A percentile compares a stretch with the other conserved stretches of the same genome.
Evolutionary conservation across 2,329 filamentous ascomycete species (phyloP).

Genomic region (Ustulina deusta): DNA sequence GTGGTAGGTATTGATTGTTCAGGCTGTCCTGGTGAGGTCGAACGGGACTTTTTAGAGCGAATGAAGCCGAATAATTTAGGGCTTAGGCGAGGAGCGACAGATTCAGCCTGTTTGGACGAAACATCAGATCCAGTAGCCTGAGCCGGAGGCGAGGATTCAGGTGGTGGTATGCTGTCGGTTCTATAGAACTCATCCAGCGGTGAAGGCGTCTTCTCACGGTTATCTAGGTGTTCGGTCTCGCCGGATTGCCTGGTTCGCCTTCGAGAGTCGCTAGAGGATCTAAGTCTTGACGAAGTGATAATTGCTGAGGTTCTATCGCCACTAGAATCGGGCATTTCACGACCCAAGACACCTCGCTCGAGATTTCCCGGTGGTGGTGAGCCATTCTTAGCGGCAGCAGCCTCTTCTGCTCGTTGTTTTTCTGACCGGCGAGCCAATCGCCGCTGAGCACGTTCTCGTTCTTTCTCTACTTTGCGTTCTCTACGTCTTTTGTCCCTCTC

Average conservation of each 20-base stretch:
- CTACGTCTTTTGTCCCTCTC: conserved; percentile 86
- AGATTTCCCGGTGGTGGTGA: conserved; percentile 67
- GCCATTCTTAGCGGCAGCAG: conserved; percentile 64
- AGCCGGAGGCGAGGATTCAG: conserved; percentile 43
- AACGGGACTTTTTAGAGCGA: conserved; percentile 61
- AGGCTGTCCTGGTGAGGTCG: conserved; percentile 61
- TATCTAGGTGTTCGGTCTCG: conserved; percentile 38
- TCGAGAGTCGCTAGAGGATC: conserved; percentile 56
- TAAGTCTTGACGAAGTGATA: conserved; percentile 68
- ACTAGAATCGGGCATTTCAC: conserved; percentile 67
- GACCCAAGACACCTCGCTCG: conserved; percentile 70
- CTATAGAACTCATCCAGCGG: conserved; percentile 62
- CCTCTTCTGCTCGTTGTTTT: conserved; percentile 70
- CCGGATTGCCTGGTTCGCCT: conserved; percentile 48
- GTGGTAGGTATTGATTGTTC: conserved; percentile 54
- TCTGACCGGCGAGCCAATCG: conserved; percentile 76
- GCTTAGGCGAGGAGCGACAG: conserved; percentile 46
- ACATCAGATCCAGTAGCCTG: conserved; percentile 31
- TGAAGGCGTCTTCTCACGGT: conserved; percentile 42
- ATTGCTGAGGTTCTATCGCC: conserved; percentile 67
- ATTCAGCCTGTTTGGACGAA: conserved; percentile 30
- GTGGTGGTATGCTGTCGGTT: conserved; percentile 60
- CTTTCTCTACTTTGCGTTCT: conserved; percentile 77
- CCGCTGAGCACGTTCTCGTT: conserved; percentile 74
- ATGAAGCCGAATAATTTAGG: conserved; percentile 55